A percentile compares a stretch with the other conserved stretches of the same genome.
phyloP scores from a whole-genome alignment of 176 grass and related monocot genomes.

The Pharus latifolius region DNA sequence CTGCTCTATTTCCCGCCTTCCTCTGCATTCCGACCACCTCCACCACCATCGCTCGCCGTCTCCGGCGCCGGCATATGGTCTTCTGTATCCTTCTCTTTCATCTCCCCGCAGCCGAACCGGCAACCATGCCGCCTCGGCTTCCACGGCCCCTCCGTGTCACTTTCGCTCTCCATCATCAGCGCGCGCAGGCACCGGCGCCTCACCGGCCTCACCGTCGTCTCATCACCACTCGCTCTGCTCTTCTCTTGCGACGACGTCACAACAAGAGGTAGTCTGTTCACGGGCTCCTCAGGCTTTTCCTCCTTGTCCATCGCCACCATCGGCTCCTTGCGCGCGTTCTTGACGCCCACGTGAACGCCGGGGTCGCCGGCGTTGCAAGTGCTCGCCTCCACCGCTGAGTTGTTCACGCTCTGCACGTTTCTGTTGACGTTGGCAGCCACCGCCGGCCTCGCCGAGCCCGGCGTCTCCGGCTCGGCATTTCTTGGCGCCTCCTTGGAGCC shows the following conservation, averaged over 20 bases:
- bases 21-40: not conserved
- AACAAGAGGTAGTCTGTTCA: not conserved
- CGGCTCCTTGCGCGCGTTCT: conserved; percentile 22
- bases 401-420: conserved; percentile 87
- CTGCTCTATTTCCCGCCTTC: conserved; percentile 13
- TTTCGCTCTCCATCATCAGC: conserved; percentile 73
- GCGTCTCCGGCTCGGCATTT: not conserved
- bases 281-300: not conserved
- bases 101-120: conserved; percentile 48
- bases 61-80: conserved; percentile 1
- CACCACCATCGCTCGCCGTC: not conserved
- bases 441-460: not conserved
- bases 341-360: conserved; percentile 52
- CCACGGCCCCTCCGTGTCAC: conserved; percentile 28
- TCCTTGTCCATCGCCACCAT: not conserved
- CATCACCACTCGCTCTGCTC: not conserved
- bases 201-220: not conserved
- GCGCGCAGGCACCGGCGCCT: conserved; percentile 67
- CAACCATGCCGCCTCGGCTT: conserved; percentile 47
- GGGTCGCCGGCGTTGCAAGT: conserved; percentile 53
- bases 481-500: not conserved
- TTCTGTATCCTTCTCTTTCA: not conserved
- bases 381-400: conserved; percentile 70
- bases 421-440: conserved; percentile 61
- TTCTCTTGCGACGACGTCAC: not conserved